Percentiles rank a stretch among this genome's conserved stretches.
Evolutionary conservation across 2,329 filamentous ascomycete species (phyloP).

Genomic region (Neurospora crassa): DNA sequence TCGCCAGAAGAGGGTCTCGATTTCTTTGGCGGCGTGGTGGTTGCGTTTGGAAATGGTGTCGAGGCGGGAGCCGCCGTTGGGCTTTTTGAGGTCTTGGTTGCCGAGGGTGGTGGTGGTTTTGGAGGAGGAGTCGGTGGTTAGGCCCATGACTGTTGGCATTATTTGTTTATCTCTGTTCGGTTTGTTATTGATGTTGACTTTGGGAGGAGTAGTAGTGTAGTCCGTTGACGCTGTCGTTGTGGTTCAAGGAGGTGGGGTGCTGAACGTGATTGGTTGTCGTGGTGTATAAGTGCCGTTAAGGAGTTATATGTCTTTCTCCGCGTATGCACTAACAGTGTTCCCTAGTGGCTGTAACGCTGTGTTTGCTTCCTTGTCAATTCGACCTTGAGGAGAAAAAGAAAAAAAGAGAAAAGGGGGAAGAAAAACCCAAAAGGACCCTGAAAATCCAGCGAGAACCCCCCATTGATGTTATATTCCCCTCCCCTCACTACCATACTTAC

Average conservation of each 20-base stretch:
- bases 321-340: constrained; percentile 1
- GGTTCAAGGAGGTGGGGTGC: not conserved
- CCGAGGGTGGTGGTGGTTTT: constrained; percentile 1
- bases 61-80: constrained; percentile 21
- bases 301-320: not conserved
- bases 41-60: constrained; percentile 30
- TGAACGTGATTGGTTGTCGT: not conserved
- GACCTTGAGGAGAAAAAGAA: not conserved
- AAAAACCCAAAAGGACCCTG: not conserved
- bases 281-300: constrained; percentile 2
- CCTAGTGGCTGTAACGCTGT: not conserved
- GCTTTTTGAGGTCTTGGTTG: not conserved
- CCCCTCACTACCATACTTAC: too few species aligned
- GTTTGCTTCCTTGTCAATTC: not conserved
- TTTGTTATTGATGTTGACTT: not conserved
- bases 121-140: constrained; percentile 21
- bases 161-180: not conserved
- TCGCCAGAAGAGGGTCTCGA: constrained; percentile 30
- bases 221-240: too few species aligned
- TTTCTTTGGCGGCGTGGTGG: constrained; percentile 26
- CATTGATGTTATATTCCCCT: not conserved
- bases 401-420: not conserved
- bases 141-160: constrained; percentile 25
- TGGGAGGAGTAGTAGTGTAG: too few species aligned
- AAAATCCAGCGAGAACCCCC: not conserved